A percentile compares a stretch with the other conserved stretches of the same genome.
Conservation (phyloP, 805 yeast genomes). For the Schizosaccharomyces octosporus region DNA sequence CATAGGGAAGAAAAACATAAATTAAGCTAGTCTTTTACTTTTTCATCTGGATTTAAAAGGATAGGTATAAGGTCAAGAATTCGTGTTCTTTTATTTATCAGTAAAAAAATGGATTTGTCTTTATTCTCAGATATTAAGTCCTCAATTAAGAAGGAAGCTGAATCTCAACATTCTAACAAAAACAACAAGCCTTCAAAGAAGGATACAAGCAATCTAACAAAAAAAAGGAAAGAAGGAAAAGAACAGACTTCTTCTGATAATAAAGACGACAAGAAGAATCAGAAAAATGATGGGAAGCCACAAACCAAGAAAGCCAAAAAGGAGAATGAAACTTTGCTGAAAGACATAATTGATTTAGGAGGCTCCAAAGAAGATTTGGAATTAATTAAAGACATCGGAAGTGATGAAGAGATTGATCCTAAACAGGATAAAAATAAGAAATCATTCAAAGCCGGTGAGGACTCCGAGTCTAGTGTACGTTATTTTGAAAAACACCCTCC, state of each 20-base stretch:
- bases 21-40: too few relatives aligned
- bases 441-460: background rate
- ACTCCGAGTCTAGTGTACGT: background rate
- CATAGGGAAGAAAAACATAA: too few relatives aligned
- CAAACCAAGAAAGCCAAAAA: background rate
- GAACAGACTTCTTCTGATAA: background rate
- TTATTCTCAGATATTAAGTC: background rate
- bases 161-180: background rate
- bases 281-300: background rate
- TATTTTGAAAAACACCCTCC: too few relatives aligned
- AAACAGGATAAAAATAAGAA: background rate
- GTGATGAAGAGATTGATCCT: background rate
- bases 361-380: conserved; percentile 2
- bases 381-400: background rate
- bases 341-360: background rate
- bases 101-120: background rate
- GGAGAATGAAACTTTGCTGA: background rate
- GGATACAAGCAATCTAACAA: background rate
- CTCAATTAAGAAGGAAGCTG: background rate
- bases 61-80: background rate
- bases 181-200: background rate
- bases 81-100: background rate
- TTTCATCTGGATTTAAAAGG: too few relatives aligned
- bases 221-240: background rate
- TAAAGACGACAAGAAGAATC: background rate